Evolutionary conservation across 2,329 filamentous ascomycete genomes (phyloP), one percentile per base, ranked within the genome.

Genomic region (Mariannaea elegans): DNA sequence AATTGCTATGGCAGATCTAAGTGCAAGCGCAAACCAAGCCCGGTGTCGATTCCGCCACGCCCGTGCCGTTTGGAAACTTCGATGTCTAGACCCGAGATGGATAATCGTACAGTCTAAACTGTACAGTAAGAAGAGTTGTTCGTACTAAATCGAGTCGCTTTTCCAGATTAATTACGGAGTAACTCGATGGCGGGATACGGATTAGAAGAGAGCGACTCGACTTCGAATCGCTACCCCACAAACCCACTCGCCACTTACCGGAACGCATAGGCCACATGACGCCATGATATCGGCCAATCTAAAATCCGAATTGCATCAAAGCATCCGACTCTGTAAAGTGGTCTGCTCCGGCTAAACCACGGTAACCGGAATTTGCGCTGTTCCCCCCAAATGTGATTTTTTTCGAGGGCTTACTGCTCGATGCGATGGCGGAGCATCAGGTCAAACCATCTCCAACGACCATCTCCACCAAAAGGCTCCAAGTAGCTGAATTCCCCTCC

Each of bases 371-470:
- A 18, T 46, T 55, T 16, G 24, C 7, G n/a, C 44, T 29, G 7
- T 23, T 14, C 4, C 27, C 58, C 56, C 56, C 63, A 62, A 62
- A 62, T 55, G 36, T 39, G 18, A 44, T 45, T 49, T 71, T 71
- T 71, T 69, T 57, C 19, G 4, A 16, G 5, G 9, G 14, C 52
- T 46, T 39, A 63, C 62, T 49, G 66, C 63, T 62, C 68, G 57
- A 67, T 63, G 67, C 68, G 56, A 68, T 63, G 66, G 66, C 67
- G 68, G 67, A 71, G 67, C 53, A 67, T 70, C 68, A 68, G 65
- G 56, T 64, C 66, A 70, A 69, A 47, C 42, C 31, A 47, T 41
- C 41, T 48, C 48, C 34, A 54, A 21, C 57, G 16, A 41, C 18
- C 21, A 56, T 18, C 38, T 50, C 38, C 36, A 18, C 42, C 41